phyloP scores from a whole-genome alignment of 176 grass and related monocot genomes.

The Lolium perenne region DNA sequence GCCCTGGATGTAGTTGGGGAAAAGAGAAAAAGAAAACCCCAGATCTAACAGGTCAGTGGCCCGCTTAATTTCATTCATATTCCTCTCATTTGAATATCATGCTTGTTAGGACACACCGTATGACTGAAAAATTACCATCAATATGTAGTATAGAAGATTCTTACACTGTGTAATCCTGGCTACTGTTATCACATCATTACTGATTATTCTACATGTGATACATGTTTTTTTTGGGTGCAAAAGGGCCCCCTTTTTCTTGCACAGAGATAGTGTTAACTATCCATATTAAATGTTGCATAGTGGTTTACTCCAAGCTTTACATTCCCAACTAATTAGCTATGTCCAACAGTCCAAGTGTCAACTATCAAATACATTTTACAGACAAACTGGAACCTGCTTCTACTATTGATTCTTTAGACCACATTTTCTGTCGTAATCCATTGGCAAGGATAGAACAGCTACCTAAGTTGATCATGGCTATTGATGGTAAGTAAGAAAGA shows the following conservation, averaged over 20 bases:
- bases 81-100: slow-evolving; percentile 18
- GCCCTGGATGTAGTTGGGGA: background rate
- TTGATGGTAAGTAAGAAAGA: slow-evolving; percentile 15
- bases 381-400: slow-evolving; percentile 7
- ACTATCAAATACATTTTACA: slow-evolving; percentile 8
- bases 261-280: background rate
- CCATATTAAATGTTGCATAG: background rate
- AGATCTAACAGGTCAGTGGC: slow-evolving; percentile 19
- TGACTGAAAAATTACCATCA: background rate
- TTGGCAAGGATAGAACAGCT: background rate
- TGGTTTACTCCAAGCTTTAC: slow-evolving; percentile 8
- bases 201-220: background rate
- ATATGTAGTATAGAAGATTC: background rate
- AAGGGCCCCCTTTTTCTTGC: background rate
- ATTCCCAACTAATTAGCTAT: slow-evolving; percentile 18
- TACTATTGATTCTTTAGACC: slow-evolving; percentile 40
- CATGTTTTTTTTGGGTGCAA: background rate
- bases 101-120: background rate
- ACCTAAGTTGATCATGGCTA: slow-evolving; percentile 10
- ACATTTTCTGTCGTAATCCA: background rate
- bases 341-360: background rate
- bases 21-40: background rate
- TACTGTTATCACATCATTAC: background rate
- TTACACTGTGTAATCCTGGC: background rate
- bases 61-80: slow-evolving; percentile 21